Base-by-base conservation (phyloP, 164 flowering plant genomes). In the Aristolochia californica region DNA sequence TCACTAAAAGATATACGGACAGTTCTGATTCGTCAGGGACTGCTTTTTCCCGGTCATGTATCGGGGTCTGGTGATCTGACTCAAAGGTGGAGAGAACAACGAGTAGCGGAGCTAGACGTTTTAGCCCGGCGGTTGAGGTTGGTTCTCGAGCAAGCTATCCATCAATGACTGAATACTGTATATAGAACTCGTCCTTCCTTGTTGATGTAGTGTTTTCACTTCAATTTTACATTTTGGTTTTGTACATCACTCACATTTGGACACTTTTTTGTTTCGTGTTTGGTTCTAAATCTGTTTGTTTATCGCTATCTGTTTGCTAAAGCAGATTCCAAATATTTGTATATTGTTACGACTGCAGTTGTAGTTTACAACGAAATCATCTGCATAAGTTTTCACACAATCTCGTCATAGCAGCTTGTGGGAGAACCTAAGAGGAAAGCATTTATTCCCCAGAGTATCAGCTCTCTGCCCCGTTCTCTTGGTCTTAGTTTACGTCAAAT, bases 101-200 rank as follows among this genome's bases (percentile, higher is more conserved):
- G 75, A 43, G 59, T 68, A 2, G 73, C 77, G 5, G 90, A 84
- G 65, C 58, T 81, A 50, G 83, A 78, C 56, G 84, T 73, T 27
- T 63, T 81, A 55, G 70, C 73, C 4, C 61, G 75, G 16, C 71
- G 90, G 13, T 55, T 80, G 74, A 78, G 80, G 83, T 70, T 84
- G 75, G 74, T 80, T 44, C 68, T 79, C 45, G 82, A 83, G 68
- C n/a, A 68, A 24, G 53, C 76, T 5, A 15, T 53, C 15, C 56
- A 49, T 18, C 47, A 61, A 43, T 61, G 45, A 44, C 23, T 45
- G 21, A n/a, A 22, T 26, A 50, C 15, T 50, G 23, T 22, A 26
- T 22, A 14, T 12, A 23, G 26, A 26, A 22, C 11, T 22, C 23
- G 15, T 50, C 10, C 11, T n/a, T n/a, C 12, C 11, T 48, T n/a